Conservation (phyloP, 2,329 filamentous ascomycete genomes). For the Niveomyces coronatus region DNA sequence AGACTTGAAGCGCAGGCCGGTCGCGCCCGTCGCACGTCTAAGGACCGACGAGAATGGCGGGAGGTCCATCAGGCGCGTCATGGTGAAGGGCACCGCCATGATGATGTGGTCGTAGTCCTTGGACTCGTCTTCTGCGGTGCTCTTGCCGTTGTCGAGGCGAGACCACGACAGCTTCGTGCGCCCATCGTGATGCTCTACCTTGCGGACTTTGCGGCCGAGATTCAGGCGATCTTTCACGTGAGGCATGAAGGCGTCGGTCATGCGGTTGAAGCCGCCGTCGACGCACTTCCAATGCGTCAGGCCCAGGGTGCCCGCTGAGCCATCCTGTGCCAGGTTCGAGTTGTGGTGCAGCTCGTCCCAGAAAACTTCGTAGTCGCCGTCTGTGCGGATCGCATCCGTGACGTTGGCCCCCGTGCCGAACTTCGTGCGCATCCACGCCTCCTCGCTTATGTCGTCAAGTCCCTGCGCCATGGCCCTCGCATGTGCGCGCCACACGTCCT, state of each 20-base stretch:
- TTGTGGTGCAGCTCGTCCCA: constrained; percentile 25
- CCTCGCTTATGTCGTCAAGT: constrained; percentile 21
- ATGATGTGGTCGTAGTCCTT: constrained; percentile 24
- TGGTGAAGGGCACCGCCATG: constrained; percentile 22
- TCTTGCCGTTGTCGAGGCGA: constrained; percentile 3
- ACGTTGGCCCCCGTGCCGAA: constrained; percentile 25
- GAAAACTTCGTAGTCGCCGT: constrained; percentile 22
- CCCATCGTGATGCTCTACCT: neutral
- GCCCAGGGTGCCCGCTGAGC: constrained; percentile 16
- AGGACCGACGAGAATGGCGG: constrained; percentile 18
- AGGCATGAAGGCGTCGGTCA: constrained; percentile 20
- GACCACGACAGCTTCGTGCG: constrained; percentile 6
- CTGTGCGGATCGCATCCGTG: constrained; percentile 23
- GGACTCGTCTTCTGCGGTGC: constrained; percentile 12
- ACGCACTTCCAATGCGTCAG: constrained; percentile 18
- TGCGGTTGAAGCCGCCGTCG: constrained; percentile 19
- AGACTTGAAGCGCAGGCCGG: constrained; percentile 20
- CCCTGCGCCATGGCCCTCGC: constrained; percentile 20
- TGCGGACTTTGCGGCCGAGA: constrained; percentile 16
- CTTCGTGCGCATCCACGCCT: constrained; percentile 22
- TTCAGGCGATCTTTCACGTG: constrained; percentile 17
- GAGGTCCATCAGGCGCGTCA: constrained; percentile 22
- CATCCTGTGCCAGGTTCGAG: constrained; percentile 22
- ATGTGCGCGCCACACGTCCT: constrained; percentile 19
- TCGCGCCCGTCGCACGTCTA: constrained; percentile 17